Percentiles rank a stretch among this genome's conserved stretches.
Conservation (phyloP, 2,329 filamentous ascomycete genomes). For the Aspergillus hortae region DNA sequence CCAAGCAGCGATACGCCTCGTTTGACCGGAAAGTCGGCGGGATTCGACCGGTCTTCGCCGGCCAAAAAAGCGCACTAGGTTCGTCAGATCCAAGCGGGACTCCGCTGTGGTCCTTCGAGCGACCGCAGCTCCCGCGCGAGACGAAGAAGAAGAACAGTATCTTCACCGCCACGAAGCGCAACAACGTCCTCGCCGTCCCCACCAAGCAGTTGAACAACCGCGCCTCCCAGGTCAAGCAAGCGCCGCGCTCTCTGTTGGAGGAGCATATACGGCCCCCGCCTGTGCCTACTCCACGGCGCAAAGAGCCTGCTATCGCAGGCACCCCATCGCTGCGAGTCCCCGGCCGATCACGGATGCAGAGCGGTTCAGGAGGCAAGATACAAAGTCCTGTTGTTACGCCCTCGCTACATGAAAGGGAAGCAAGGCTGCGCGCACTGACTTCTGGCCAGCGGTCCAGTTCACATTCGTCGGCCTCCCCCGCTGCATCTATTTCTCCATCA, state of each 20-base stretch:
- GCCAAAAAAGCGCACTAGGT: slow-evolving; percentile 4
- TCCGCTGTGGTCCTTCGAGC: slow-evolving; percentile 22
- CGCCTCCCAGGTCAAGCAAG: slow-evolving; percentile 36
- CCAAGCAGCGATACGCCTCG: slow-evolving; percentile 28
- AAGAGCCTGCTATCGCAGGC: slow-evolving; percentile 3
- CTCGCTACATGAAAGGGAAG: slow-evolving; percentile 27
- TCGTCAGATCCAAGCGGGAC: slow-evolving; percentile 13
- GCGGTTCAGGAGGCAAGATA: not conserved
- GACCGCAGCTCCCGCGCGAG: slow-evolving; percentile 20
- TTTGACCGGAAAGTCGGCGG: slow-evolving; percentile 33
- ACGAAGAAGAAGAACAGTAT: slow-evolving; percentile 32
- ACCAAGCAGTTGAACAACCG: slow-evolving; percentile 40
- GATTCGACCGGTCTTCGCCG: slow-evolving; percentile 19
- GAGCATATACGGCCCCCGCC: slow-evolving; percentile 30
- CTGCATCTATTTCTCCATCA: not conserved
- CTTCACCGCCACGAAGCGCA: slow-evolving; percentile 34
- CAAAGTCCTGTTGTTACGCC: slow-evolving; percentile 7
- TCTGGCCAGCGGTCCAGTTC: slow-evolving; percentile 16
- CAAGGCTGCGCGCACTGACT: slow-evolving; percentile 28
- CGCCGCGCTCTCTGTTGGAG: slow-evolving; percentile 42
- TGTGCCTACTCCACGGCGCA: slow-evolving; percentile 9
- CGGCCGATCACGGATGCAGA: slow-evolving; percentile 14
- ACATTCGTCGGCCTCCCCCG: slow-evolving; percentile 4
- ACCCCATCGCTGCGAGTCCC: slow-evolving; percentile 12
- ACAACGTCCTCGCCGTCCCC: slow-evolving; percentile 34